phyloP scores from a whole-genome alignment of 2,329 filamentous ascomycete genomes.

The Acephala macrosclerotiorum region DNA sequence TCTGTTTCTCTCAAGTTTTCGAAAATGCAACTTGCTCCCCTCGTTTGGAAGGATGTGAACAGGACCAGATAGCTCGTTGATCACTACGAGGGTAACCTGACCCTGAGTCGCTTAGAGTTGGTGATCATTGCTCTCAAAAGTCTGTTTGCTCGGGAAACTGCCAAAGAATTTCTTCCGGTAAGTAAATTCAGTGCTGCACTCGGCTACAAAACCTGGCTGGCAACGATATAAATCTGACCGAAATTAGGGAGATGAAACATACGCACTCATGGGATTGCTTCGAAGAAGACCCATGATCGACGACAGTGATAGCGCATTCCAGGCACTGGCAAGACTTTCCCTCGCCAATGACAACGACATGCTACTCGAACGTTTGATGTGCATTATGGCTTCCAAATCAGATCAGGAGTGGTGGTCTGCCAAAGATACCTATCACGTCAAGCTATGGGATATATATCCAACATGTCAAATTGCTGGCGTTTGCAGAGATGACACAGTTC shows the following conservation, averaged over 20 bases:
- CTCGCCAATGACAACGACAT: constrained; percentile 44
- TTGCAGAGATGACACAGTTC: constrained; percentile 42
- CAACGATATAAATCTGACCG: no score
- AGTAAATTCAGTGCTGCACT: no score
- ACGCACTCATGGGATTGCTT: constrained; percentile 43
- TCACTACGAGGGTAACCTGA: constrained; percentile 40
- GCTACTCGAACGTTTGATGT: constrained; percentile 44
- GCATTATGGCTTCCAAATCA: constrained; percentile 28
- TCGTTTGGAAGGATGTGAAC: constrained; percentile 19
- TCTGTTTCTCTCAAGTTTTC: constrained; percentile 10
- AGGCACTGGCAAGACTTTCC: constrained; percentile 44
- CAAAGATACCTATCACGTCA: constrained; percentile 40
- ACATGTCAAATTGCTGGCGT: constrained; percentile 44
- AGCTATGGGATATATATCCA: constrained; percentile 45
- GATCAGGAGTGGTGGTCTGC: constrained; percentile 32
- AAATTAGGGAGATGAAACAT: constrained; percentile 38
- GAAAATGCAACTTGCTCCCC: constrained; percentile 21
- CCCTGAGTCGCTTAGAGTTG: constrained; percentile 41
- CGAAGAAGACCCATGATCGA: constrained; percentile 37
- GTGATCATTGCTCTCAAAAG: constrained; percentile 39
- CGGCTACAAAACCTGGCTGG: no score
- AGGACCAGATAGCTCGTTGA: constrained; percentile 36
- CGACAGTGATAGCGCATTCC: constrained; percentile 39
- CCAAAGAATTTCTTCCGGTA: constrained; percentile 10
- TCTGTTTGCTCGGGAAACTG: constrained; percentile 28